phyloP scores from a whole-genome alignment of 1,284 basidiomycete species.

The Pyrrhoderma noxium region DNA sequence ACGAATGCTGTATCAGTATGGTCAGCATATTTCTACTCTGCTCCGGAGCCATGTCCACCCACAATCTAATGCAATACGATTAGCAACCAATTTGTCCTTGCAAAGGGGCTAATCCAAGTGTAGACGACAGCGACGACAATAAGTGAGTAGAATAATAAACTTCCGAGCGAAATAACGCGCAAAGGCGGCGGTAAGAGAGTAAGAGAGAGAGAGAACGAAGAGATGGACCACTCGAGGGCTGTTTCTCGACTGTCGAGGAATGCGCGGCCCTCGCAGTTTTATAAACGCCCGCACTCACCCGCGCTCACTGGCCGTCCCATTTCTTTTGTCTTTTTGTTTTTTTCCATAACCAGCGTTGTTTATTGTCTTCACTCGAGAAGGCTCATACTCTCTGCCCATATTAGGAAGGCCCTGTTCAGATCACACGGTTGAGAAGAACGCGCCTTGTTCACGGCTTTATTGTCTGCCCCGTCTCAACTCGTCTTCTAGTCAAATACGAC shows the following conservation, averaged over 20 bases:
- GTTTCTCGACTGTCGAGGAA: not conserved
- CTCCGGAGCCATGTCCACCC: no score
- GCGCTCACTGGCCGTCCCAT: not conserved
- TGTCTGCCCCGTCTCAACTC: not conserved
- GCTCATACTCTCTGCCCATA: no score
- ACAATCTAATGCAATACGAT: no score
- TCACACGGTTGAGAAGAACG: no score
- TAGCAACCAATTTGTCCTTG: no score
- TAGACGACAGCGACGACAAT: not conserved
- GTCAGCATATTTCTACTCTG: not conserved
- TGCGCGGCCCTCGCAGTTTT: not conserved
- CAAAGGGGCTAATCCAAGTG: no score
- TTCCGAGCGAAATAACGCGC: no score
- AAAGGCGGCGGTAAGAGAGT: no score
- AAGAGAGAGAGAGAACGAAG: not conserved
- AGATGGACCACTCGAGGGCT: not conserved
- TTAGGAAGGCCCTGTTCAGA: no score
- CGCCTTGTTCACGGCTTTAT: not conserved
- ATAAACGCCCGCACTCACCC: not conserved
- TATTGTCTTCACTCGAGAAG: conserved; percentile 10
- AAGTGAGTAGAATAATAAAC: no score
- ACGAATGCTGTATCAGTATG: not conserved
- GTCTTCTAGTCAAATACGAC: no score
- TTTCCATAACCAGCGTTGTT: not conserved
- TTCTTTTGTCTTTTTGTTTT: not conserved